Base-by-base conservation (phyloP, 192 early-diverging fungal species). In the Haplosporangium gracile region DNA sequence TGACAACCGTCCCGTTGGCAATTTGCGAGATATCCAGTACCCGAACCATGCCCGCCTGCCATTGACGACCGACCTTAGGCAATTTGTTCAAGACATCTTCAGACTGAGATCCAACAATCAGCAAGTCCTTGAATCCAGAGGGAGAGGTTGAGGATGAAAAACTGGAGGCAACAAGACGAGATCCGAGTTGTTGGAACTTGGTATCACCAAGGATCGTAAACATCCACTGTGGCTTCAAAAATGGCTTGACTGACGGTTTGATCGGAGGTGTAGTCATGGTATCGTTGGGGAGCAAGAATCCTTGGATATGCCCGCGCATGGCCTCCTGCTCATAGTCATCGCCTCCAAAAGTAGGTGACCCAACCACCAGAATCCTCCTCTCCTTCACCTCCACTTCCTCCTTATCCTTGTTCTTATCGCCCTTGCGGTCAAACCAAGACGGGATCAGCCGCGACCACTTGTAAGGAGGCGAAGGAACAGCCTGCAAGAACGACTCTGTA, bases 251-350 rank as follows among this genome's bases (percentile, higher is more conserved):
- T 8, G 26, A 40, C 9, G 53, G 39, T 20, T 43, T 68, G 51
- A 26, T 16, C 51, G 36, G 16, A 5, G 72, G n/a, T 55, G 42
- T 39, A 1, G 24, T 11, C 2, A 4, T 63, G 5, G 16, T 32
- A 36, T 43, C 42, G 32, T 60, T 73, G 13, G 81, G 78, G 29
- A 85, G 76, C 29, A 79, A 42, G 72, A 92, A 93, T 26, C 83
- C 93, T 60, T 93, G 91, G 2, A 93, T 85, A 45, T 91, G 88
- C 29, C 93, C 93, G 13, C 88, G 81, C 76, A 93, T 86, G 22
- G 79, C 70, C 0, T 77, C 76, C 9, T 77, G 55, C 34, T 81
- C 79, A 45, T 45, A 45, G 7, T 76, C 79, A 16, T 76, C 79
- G 4, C 68, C 70, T 24, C 84, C 84, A 70, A 80, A 78, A 8